A percentile compares a stretch with the other conserved stretches of the same genome.
Evolutionary conservation across 495 filamentous ascomycete species (phyloP).

Genomic region (Annulohypoxylon stygium): DNA sequence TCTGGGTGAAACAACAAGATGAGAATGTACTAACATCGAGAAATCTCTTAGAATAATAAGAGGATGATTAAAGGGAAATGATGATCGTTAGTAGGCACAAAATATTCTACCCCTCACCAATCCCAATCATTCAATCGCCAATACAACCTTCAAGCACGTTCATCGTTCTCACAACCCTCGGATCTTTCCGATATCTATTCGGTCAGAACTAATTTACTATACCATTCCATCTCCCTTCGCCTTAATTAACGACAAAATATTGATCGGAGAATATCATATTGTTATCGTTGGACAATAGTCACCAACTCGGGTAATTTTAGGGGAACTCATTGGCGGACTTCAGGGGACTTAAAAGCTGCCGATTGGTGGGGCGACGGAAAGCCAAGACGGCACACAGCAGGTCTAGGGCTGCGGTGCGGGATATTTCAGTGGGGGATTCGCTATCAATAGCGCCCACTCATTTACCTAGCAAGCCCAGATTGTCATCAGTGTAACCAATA

Average conservation of each 20-base stretch:
- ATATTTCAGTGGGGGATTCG: background rate
- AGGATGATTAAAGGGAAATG: too few species aligned
- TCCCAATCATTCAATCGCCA: too few species aligned
- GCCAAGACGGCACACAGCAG: conserved; percentile 19
- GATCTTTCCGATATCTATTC: too few species aligned
- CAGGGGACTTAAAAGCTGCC: background rate
- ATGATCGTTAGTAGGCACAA: too few species aligned
- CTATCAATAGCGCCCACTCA: background rate
- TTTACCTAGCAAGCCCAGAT: background rate
- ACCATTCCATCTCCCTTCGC: background rate
- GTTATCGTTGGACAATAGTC: background rate
- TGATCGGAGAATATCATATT: background rate
- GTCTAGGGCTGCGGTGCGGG: background rate
- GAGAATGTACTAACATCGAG: too few species aligned
- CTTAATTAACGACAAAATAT: background rate
- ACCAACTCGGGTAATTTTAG: conserved; percentile 7
- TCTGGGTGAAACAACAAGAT: too few species aligned
- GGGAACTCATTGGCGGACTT: conserved; percentile 2
- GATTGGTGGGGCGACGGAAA: conserved; percentile 8
- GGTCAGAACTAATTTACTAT: too few species aligned
- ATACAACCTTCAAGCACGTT: too few species aligned
- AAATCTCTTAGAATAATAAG: too few species aligned
- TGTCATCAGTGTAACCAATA: conserved; percentile 6
- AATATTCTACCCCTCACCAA: too few species aligned
- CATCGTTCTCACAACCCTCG: too few species aligned